Evolutionary conservation across 2,329 filamentous ascomycete species (phyloP).

Genomic region (Phialocephala sp.): DNA sequence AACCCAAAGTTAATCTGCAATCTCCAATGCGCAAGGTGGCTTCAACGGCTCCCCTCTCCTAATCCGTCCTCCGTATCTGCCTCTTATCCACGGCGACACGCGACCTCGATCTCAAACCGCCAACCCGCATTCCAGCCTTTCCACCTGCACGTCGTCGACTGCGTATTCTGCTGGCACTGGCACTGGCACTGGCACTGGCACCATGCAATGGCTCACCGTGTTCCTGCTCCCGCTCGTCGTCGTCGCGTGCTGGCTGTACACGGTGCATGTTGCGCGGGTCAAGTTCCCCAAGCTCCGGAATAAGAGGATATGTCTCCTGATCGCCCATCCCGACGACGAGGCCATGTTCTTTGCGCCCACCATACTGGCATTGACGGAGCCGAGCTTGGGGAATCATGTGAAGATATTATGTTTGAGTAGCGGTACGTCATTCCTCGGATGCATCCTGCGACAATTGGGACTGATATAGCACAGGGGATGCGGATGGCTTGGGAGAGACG

Average conservation of each 20-base stretch:
- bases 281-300: constrained; percentile 72
- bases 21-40: constrained; percentile 22
- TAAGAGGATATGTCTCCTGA: constrained; percentile 89
- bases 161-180: background rate
- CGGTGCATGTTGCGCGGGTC: constrained; percentile 44
- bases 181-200: background rate
- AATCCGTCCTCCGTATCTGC: background rate
- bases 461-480: constrained; percentile 64
- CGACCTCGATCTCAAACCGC: constrained; percentile 10
- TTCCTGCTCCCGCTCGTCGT: constrained; percentile 47
- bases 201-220: constrained; percentile 40
- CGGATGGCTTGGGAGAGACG: constrained; percentile 83
- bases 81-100: constrained; percentile 7
- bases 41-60: constrained; percentile 9
- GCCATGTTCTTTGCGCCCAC: constrained; percentile 99
- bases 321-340: constrained; percentile 97
- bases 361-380: constrained; percentile 80
- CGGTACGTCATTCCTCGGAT: constrained; percentile 53
- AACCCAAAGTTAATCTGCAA: background rate
- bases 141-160: background rate
- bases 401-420: constrained; percentile 93
- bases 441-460: constrained; percentile 20
- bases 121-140: background rate
- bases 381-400: constrained; percentile 83
- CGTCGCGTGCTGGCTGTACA: constrained; percentile 46